Conservation (phyloP, 805 yeast genomes). For the Barnettozyma botsteinii region DNA sequence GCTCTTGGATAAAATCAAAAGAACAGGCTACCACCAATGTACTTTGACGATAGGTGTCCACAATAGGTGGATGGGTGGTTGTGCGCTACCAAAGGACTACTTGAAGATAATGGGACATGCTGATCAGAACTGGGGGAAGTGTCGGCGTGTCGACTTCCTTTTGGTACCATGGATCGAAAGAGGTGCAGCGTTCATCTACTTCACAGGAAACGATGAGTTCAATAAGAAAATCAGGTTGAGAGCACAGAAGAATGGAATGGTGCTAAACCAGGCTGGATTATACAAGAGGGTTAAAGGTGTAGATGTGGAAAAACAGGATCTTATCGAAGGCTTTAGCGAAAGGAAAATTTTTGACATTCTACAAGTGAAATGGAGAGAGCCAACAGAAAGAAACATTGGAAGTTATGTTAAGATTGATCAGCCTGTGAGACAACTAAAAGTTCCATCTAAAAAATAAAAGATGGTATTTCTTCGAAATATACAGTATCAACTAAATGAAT, state of each 20-base stretch:
- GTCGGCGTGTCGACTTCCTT: conserved; percentile 51
- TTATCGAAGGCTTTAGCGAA: conserved; percentile 42
- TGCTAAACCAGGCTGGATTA: conserved; percentile 40
- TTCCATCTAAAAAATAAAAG: background rate
- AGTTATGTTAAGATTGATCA: background rate
- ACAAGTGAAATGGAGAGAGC: conserved; percentile 31
- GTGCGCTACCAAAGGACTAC: conserved; percentile 24
- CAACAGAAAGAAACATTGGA: conserved; percentile 26
- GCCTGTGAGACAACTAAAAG: background rate
- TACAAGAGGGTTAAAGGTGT: conserved; percentile 20
- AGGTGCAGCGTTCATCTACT: conserved; percentile 47
- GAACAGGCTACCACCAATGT: conserved; percentile 26
- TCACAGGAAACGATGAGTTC: conserved; percentile 49
- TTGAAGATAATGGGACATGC: conserved; percentile 21
- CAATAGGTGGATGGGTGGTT: conserved; percentile 34
- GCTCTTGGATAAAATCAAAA: conserved; percentile 23
- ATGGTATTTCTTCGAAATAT: conserved; percentile 1
- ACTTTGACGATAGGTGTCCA: conserved; percentile 12
- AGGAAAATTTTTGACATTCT: conserved; percentile 38
- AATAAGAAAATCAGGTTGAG: conserved; percentile 40
- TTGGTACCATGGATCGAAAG: conserved; percentile 38
- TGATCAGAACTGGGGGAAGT: conserved; percentile 30
- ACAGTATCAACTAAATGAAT: background rate
- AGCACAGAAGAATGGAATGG: conserved; percentile 35
- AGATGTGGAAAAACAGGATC: conserved; percentile 9